Evolutionary conservation across 1,284 basidiomycete species (phyloP), one percentile per base, ranked within the genome.

Genomic region (Pseudozyma hubeiensis): DNA sequence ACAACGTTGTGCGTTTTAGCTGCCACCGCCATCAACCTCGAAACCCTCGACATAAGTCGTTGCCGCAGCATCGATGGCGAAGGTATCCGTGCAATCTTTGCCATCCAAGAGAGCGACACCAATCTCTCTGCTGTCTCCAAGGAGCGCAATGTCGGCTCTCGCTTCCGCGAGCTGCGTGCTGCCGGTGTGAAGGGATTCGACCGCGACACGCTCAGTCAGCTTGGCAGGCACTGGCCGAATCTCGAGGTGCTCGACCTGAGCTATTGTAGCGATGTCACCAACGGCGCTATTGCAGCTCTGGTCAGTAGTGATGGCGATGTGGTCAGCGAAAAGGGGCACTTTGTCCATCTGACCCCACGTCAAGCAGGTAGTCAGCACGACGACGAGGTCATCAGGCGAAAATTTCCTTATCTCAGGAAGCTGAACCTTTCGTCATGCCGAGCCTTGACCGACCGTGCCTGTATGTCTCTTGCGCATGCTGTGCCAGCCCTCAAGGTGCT

Each of bases 201-300:
- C 13, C 89, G 90, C 73, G 85, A 86, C 7, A 87, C 89, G 65
- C 88, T 96, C 87, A 81, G 61, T 6, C 53, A 52, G 29, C 47
- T 78, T 10, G 77, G 74, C n/a, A 17, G 85, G 85, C 11, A 86
- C 93, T 69, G 64, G 64, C 60, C 74, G n/a, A 69, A 87, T 71
- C 87, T 96, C 11, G 90, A 93, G 81, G 88, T 92, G n/a, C 87
- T 97, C 9, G 93, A 96, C 83, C 85, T 94, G 53, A 92, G 90
- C 83, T 88, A 89, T 54, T 56, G 58, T 30, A 86, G 87, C 31
- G 88, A 89, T 51, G 84, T 96, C 63, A 90, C 90, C 76, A 92
- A 94, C 82, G 90, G 89, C 1, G 89, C 90, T 3, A 72, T 95
- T 61, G 89, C 90, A 40, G 90, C 89, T 0, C 90, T 94, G 76